Evolutionary conservation across 2,329 filamentous ascomycete species (phyloP).

Genomic region (Tolypocladium pustulatum): DNA sequence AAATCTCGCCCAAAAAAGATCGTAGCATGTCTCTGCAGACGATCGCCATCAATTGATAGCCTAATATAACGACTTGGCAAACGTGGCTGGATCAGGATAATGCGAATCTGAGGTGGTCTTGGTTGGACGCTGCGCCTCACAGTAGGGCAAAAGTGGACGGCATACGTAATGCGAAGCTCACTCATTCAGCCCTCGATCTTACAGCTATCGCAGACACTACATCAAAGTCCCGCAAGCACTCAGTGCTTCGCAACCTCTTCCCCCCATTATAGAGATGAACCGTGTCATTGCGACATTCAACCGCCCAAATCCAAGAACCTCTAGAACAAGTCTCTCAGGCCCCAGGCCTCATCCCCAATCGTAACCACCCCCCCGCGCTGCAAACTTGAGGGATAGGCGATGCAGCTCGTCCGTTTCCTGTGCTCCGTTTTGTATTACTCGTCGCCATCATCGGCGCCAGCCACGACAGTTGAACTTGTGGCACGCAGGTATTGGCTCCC

Average conservation of each 20-base stretch:
- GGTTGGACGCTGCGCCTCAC: neutral
- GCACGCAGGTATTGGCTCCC: neutral
- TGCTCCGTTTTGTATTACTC: neutral
- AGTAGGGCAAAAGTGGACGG: neutral
- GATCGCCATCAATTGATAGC: neutral
- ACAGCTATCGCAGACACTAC: neutral
- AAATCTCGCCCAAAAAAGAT: no score
- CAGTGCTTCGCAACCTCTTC: neutral
- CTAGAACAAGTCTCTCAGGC: neutral
- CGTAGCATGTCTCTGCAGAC: no score
- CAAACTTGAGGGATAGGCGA: neutral
- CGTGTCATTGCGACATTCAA: conserved; percentile 4
- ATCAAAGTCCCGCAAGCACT: neutral
- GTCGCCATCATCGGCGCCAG: neutral
- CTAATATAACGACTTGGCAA: neutral
- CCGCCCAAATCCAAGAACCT: neutral
- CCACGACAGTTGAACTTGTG: neutral
- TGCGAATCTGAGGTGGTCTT: neutral
- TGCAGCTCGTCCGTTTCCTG: neutral
- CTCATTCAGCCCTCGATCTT: neutral
- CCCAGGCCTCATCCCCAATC: neutral
- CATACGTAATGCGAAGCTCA: neutral
- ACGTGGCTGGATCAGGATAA: neutral
- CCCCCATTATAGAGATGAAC: neutral
- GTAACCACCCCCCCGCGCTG: neutral